These are phyloP conservation scores for Auriscalpium orientale DNA, from an alignment of 768 basidiomycete species.

Conservation along the genomic window DNA sequence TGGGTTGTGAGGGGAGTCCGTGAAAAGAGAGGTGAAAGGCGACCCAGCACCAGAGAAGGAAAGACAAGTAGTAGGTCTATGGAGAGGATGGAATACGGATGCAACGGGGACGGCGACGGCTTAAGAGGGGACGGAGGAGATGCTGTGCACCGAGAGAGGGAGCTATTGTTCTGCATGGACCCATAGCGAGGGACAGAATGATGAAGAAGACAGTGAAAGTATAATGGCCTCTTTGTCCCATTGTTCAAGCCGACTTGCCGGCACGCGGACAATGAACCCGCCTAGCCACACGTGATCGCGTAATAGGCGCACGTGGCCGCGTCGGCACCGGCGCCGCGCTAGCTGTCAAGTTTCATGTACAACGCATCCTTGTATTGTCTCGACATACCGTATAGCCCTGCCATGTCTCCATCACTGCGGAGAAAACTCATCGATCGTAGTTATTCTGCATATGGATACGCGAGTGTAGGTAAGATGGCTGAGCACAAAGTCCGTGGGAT, in stretches of 20 bases:
- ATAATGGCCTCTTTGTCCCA: not conserved
- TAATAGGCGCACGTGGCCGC: not conserved
- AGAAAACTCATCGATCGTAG: too few relatives aligned
- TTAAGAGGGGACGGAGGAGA: not conserved
- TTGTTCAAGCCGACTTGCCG: not conserved
- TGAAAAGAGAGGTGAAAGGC: not conserved
- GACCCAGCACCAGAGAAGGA: slow-evolving; percentile 13
- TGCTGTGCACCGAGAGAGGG: not conserved
- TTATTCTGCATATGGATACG: too few relatives aligned
- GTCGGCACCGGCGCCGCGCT: too few relatives aligned
- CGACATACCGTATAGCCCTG: too few relatives aligned
- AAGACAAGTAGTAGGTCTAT: not conserved
- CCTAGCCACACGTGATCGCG: not conserved
- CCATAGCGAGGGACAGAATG: not conserved
- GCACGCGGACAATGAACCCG: not conserved
- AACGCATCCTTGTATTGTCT: too few relatives aligned
- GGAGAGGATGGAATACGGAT: not conserved
- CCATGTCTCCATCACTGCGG: too few relatives aligned
- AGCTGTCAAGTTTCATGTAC: too few relatives aligned
- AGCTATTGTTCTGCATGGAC: not conserved
- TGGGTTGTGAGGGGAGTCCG: not conserved
- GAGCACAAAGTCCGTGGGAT: too few relatives aligned
- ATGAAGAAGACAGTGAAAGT: not conserved
- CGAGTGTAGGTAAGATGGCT: too few relatives aligned
- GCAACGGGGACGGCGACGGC: not conserved